Percentiles rank a stretch among this genome's conserved stretches.
Evolutionary conservation across 257 asterid genomes (phyloP).

Genomic region (Gardenia jasminoides): DNA sequence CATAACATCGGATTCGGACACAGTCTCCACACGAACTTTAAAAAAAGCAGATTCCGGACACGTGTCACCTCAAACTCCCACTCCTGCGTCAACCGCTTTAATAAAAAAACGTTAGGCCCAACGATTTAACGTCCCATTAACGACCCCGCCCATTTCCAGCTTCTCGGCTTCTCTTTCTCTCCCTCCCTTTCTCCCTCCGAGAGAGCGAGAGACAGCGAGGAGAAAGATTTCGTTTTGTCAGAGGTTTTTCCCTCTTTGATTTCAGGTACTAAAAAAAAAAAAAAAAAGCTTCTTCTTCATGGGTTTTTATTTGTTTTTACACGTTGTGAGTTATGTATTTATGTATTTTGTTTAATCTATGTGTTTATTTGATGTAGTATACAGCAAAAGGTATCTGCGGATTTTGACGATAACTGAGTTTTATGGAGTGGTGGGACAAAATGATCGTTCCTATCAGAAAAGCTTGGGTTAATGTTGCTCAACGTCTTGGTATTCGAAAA

Average conservation of each 20-base stretch:
- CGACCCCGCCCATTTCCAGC: neutral
- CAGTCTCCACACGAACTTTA: neutral
- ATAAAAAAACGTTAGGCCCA: too few relatives aligned
- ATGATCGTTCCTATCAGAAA: constrained; percentile 47
- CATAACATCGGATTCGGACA: neutral
- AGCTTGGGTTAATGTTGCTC: constrained; percentile 52
- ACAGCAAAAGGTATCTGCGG: neutral
- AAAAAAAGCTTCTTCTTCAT: neutral
- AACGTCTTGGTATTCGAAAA: constrained; percentile 33
- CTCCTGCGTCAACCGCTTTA: neutral
- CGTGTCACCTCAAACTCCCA: neutral
- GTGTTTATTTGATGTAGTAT: neutral
- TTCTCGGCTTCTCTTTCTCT: neutral
- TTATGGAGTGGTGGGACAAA: constrained; percentile 42
- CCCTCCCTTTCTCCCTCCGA: neutral
- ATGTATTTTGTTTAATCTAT: neutral
- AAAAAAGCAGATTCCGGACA: neutral
- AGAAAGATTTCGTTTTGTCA: neutral
- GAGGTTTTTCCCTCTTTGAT: neutral
- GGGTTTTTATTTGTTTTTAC: neutral
- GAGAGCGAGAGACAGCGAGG: neutral
- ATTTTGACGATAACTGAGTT: neutral
- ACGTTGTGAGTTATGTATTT: neutral
- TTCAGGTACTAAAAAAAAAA: constrained; percentile 1
- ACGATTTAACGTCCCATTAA: neutral